Evolutionary conservation across 306 rosid species (phyloP).

Genomic region (barrel medic (Medicago truncatula)): DNA sequence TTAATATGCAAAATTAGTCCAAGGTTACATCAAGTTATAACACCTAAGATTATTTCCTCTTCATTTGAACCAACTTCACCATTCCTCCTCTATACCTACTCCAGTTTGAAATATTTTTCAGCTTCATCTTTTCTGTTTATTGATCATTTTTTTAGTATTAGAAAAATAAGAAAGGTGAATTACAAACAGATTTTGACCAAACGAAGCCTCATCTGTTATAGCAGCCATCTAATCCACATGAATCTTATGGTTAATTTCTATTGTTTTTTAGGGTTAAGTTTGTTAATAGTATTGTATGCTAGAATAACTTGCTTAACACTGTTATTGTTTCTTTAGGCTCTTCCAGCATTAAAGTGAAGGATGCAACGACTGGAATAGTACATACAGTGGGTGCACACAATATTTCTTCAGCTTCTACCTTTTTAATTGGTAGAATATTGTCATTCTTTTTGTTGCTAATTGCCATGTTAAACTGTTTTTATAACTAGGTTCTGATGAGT

Average conservation of each 20-base stretch:
- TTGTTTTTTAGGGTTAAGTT: slow-evolving; percentile 20
- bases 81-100: neutral
- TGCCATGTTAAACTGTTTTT: slow-evolving; percentile 49
- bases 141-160: neutral
- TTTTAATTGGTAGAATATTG: slow-evolving; percentile 49
- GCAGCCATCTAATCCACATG: slow-evolving; percentile 17
- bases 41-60: slow-evolving; percentile 21
- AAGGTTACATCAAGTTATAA: slow-evolving; percentile 21
- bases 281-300: slow-evolving; percentile 12
- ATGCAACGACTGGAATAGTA: slow-evolving; percentile 60
- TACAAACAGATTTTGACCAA: slow-evolving; percentile 4
- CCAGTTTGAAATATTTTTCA: neutral
- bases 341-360: slow-evolving; percentile 83
- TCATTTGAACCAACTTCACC: slow-evolving; percentile 22
- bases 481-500: slow-evolving; percentile 34
- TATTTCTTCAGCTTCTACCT: slow-evolving; percentile 60
- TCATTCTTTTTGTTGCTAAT: slow-evolving; percentile 56
- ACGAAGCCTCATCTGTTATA: slow-evolving; percentile 4
- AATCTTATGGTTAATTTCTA: slow-evolving; percentile 25
- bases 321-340: slow-evolving; percentile 55
- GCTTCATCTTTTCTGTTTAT: neutral
- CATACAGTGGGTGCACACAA: slow-evolving; percentile 73
- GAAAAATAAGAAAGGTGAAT: slow-evolving; percentile 19
- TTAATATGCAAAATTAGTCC: slow-evolving; percentile 18
- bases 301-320: slow-evolving; percentile 37